Conservation (phyloP, 2,329 filamentous ascomycete species). For the Pseudogymnoascus sp. region DNA sequence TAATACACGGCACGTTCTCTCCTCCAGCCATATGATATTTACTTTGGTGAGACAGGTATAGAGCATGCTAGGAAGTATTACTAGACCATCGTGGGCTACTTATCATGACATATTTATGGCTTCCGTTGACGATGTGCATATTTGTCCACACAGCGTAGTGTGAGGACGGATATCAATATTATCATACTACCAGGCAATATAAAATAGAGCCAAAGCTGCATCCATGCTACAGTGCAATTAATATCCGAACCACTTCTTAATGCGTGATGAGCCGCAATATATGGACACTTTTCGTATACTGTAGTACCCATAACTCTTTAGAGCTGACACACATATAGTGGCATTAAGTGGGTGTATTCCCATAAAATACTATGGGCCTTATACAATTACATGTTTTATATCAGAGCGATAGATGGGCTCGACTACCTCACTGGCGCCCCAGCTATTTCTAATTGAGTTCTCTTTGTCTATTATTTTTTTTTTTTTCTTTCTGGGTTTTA, state of each 20-base stretch:
- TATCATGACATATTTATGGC: background rate
- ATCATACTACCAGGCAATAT: background rate
- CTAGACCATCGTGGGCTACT: background rate
- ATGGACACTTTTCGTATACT: no score
- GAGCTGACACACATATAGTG: background rate
- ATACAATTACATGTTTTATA: background rate
- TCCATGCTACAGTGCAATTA: background rate
- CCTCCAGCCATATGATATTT: background rate
- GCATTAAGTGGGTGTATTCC: background rate
- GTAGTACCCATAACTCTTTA: no score
- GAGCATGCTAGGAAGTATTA: background rate
- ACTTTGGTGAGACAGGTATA: background rate
- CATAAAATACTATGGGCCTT: background rate
- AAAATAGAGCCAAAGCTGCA: background rate
- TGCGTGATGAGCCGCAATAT: background rate
- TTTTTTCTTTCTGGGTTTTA: background rate
- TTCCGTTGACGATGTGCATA: background rate
- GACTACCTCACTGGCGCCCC: background rate
- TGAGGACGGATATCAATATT: background rate
- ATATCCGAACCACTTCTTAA: background rate
- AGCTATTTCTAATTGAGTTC: background rate
- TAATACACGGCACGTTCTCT: background rate
- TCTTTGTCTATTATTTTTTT: background rate
- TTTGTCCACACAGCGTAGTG: background rate
- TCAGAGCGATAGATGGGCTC: background rate